phyloP scores from a whole-genome alignment of 805 yeast species.

The Cephaloascus albidus region DNA sequence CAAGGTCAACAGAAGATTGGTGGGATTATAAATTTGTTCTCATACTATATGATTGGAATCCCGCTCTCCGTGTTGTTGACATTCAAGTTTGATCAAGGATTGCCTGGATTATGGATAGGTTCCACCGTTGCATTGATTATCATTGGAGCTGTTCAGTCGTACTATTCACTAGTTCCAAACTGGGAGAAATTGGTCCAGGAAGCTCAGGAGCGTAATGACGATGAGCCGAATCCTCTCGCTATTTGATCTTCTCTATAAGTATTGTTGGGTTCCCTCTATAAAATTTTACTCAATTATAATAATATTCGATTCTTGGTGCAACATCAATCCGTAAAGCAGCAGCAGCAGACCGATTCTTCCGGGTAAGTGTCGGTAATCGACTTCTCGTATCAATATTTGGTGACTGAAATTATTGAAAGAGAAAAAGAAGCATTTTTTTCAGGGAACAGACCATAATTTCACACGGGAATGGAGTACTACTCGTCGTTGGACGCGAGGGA shows the following conservation, averaged over 20 bases:
- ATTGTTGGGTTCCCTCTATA: too few species aligned
- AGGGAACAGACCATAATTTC: too few species aligned
- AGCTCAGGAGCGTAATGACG: slow-evolving; percentile 11
- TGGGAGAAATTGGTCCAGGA: slow-evolving; percentile 4
- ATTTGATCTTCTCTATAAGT: too few species aligned
- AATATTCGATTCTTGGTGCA: too few species aligned
- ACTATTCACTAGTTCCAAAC: not conserved
- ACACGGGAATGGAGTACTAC: slow-evolving; percentile 81
- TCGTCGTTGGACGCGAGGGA: slow-evolving; percentile 71
- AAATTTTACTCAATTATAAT: too few species aligned
- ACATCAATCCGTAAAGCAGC: too few species aligned
- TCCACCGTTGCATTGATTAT: slow-evolving; percentile 42
- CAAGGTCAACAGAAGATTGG: slow-evolving; percentile 67
- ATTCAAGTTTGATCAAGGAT: slow-evolving; percentile 37
- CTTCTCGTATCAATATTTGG: too few species aligned
- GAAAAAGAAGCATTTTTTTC: too few species aligned
- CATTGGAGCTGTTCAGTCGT: slow-evolving; percentile 33
- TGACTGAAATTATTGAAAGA: too few species aligned
- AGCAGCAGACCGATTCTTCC: too few species aligned
- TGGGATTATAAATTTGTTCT: slow-evolving; percentile 44
- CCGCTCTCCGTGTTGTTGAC: slow-evolving; percentile 50
- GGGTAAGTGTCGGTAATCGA: too few species aligned
- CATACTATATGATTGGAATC: slow-evolving; percentile 54
- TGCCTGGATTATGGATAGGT: slow-evolving; percentile 61
- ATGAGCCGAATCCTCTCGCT: slow-evolving; percentile 5